Evolutionary conservation across 2,329 filamentous ascomycete species (phyloP).

Genomic region (Coleophoma crateriformis): DNA sequence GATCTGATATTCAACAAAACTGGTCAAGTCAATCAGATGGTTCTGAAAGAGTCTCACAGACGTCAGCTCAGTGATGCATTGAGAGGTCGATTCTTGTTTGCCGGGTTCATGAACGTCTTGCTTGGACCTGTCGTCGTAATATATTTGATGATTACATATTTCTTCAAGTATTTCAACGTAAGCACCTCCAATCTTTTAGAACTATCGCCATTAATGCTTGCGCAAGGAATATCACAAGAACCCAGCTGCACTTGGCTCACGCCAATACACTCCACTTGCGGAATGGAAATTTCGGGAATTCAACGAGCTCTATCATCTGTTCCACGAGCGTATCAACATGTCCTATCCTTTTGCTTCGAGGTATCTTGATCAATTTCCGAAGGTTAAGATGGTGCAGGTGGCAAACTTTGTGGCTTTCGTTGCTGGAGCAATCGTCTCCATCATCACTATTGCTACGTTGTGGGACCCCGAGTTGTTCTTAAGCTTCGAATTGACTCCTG

Average conservation of each 20-base stretch:
- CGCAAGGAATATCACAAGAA: constrained; percentile 88
- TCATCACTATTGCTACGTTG: constrained; percentile 79
- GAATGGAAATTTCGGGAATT: constrained; percentile 99
- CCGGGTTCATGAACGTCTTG: constrained; percentile 79
- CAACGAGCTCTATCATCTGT: constrained; percentile 91
- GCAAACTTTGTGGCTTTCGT: constrained; percentile 84
- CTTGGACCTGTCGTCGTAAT: constrained; percentile 83
- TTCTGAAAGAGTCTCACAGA: constrained; percentile 78
- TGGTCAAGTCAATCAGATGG: constrained; percentile 80
- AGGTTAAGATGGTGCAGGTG: constrained; percentile 83
- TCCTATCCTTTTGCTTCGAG: constrained; percentile 88
- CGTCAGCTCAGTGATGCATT: constrained; percentile 73
- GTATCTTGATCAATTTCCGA: constrained; percentile 94
- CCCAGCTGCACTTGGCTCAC: constrained; percentile 76
- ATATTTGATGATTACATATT: constrained; percentile 82
- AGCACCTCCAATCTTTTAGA: constrained; percentile 22
- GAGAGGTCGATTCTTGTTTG: constrained; percentile 71
- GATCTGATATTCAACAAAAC: constrained; percentile 91
- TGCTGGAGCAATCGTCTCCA: constrained; percentile 77
- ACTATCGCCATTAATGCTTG: constrained; percentile 8
- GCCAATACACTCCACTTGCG: constrained; percentile 87
- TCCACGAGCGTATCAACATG: constrained; percentile 85
- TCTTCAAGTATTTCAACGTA: constrained; percentile 92
- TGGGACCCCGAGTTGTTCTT: constrained; percentile 88
- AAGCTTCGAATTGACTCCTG: constrained; percentile 83